Evolutionary conservation across 176 grass and related monocot species (phyloP).

Genomic region (Puya raimondii): DNA sequence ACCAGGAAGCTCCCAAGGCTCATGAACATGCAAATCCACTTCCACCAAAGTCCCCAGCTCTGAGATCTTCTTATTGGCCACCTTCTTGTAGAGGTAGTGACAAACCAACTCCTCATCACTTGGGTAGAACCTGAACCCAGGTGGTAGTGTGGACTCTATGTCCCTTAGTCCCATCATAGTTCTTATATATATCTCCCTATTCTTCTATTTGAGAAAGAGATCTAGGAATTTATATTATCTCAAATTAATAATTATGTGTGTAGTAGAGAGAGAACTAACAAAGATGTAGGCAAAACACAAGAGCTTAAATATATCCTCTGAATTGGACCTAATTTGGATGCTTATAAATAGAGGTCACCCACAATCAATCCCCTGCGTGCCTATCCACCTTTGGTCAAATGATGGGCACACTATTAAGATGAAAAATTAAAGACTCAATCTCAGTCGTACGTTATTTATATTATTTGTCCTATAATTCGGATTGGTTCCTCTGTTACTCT

Average conservation of each 20-base stretch:
- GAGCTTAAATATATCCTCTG: slow-evolving; percentile 8
- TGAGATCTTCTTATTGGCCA: slow-evolving; percentile 41
- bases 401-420: too few relatives aligned
- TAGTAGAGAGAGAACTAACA: too few relatives aligned
- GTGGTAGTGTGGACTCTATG: slow-evolving; percentile 85
- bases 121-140: slow-evolving; percentile 95
- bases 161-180: slow-evolving; percentile 58
- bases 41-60: slow-evolving; percentile 66
- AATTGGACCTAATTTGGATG: slow-evolving; percentile 1
- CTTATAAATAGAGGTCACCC: slow-evolving; percentile 11
- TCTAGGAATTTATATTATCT: too few relatives aligned
- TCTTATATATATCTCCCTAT: not conserved
- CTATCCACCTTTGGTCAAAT: too few relatives aligned
- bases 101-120: slow-evolving; percentile 96
- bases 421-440: too few relatives aligned
- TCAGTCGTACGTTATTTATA: too few relatives aligned
- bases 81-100: slow-evolving; percentile 95
- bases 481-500: too few relatives aligned
- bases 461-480: too few relatives aligned
- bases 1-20: slow-evolving; percentile 98
- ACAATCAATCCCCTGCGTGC: too few relatives aligned
- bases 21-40: slow-evolving; percentile 78
- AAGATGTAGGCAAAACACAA: not conserved
- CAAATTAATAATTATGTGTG: too few relatives aligned
- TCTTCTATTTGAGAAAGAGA: too few relatives aligned